Evolutionary conservation across 768 basidiomycete species (phyloP), one percentile per base, ranked within the genome.

Genomic region (Suillus subaureus): DNA sequence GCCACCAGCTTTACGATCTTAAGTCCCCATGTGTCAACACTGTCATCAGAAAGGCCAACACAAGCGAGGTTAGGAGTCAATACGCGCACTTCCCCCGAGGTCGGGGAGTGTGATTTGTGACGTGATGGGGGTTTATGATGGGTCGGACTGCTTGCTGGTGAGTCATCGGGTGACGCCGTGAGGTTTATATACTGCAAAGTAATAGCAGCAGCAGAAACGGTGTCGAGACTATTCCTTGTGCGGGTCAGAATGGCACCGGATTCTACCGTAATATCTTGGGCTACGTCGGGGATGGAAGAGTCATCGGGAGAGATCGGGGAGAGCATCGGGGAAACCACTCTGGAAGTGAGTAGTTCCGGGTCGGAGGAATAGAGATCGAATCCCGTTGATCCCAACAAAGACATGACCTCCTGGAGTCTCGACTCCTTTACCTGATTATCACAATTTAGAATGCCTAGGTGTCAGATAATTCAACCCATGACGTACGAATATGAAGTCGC

Each of bases 1-100:
- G 91, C 90, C 45, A 93, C 82, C 16, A 92, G 82, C 77, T 92
- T 91, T 66, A 93, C 81, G 51, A 93, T 84, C 79, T 93, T 93
- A 67, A 89, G 82, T 28, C 85, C 84, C 92, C 92, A 93, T 58
- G 85, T 83, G 64, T 91, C 88, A 40, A 87, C 84, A 56, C 81
- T 80, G 67, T 89, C 88, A 70, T 90, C 87, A 47, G 86, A 85
- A 33, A 93, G 80, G 2, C 92, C 92, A 40, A 93, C 89, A 70
- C 90, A 93, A 11, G 89, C 86, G 39, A 93, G 82, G 70, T 91
- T 90, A 37, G 90, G 85, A n/a, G 84, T 75, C 6, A 93, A 82
- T 13, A 92, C 76, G 52, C 79, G 80, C 21, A 93, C 90, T 66
- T 89, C 84, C 61, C 83, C 82, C 40, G 81, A 79, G 4, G 84